Percentiles rank a stretch among this genome's conserved stretches.
Conservation (phyloP, 2,329 filamentous ascomycete species). For the Aspergillus ruber region DNA sequence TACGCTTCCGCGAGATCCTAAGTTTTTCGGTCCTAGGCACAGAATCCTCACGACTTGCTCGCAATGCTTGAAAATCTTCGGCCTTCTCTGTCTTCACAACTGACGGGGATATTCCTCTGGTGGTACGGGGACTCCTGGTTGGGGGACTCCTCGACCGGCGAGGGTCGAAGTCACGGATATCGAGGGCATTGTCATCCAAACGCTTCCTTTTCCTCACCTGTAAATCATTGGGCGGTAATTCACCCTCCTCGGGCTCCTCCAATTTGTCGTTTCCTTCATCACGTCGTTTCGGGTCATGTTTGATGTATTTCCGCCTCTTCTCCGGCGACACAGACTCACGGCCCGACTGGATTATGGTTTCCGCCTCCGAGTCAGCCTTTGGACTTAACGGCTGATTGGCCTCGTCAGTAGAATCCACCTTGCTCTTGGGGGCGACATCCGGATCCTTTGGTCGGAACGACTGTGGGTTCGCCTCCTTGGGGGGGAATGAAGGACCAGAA, state of each 20-base stretch:
- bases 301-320: conserved; percentile 39
- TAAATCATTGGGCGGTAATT: conserved; percentile 15
- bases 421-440: conserved; percentile 17
- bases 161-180: conserved; percentile 15
- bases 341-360: conserved; percentile 45
- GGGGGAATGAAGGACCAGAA: conserved; percentile 18
- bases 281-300: conserved; percentile 30
- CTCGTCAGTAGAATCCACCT: conserved; percentile 21
- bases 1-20: conserved; percentile 28
- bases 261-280: conserved; percentile 18
- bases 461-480: conserved; percentile 14
- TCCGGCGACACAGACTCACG: conserved; percentile 41
- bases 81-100: conserved; percentile 32
- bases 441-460: conserved; percentile 14
- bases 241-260: conserved; percentile 14
- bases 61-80: conserved; percentile 23
- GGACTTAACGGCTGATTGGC: conserved; percentile 32
- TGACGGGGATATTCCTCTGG: conserved; percentile 19
- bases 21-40: conserved; percentile 11
- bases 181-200: conserved; percentile 20
- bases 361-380: conserved; percentile 43
- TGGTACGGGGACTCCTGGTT: background rate
- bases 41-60: conserved; percentile 17
- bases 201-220: conserved; percentile 25
- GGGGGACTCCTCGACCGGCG: conserved; percentile 18